Evolutionary conservation across 345 rosid species (phyloP).

Genomic region (Citrus medica): DNA sequence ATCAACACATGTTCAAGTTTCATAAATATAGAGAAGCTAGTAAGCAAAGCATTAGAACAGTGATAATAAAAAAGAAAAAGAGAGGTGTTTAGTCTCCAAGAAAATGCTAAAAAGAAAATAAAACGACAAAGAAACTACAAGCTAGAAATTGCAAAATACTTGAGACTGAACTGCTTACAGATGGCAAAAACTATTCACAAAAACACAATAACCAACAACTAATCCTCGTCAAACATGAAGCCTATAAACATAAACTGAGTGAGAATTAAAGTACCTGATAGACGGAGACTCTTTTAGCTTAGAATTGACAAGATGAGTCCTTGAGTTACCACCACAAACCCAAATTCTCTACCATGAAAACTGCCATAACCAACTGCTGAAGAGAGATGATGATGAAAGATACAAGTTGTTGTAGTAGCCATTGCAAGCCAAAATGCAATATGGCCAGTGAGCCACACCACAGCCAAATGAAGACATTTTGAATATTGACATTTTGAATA

Average conservation of each 20-base stretch:
- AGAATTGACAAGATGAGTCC: neutral
- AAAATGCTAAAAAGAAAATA: neutral
- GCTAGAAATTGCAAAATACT: neutral
- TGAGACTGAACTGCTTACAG: neutral
- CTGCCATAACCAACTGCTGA: slow-evolving; percentile 7
- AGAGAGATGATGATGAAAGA: slow-evolving; percentile 18
- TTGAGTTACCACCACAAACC: slow-evolving; percentile 2
- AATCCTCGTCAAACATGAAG: neutral
- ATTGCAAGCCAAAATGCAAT: neutral
- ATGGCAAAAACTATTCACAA: too few relatives aligned
- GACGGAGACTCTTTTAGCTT: slow-evolving; percentile 17
- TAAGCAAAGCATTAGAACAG: neutral
- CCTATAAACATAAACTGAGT: neutral
- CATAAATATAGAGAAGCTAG: neutral
- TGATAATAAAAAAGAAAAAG: neutral
- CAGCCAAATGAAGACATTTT: neutral
- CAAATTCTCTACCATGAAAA: slow-evolving; percentile 17
- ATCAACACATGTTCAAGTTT: neutral
- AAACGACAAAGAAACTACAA: neutral
- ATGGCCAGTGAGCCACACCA: neutral
- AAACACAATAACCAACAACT: neutral
- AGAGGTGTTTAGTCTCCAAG: neutral
- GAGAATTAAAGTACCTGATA: slow-evolving; percentile 20
- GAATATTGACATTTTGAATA: too few relatives aligned
- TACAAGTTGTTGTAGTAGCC: neutral